phyloP scores from a whole-genome alignment of 1,139 yeast species.

The Citeromyces hawaiiensis region DNA sequence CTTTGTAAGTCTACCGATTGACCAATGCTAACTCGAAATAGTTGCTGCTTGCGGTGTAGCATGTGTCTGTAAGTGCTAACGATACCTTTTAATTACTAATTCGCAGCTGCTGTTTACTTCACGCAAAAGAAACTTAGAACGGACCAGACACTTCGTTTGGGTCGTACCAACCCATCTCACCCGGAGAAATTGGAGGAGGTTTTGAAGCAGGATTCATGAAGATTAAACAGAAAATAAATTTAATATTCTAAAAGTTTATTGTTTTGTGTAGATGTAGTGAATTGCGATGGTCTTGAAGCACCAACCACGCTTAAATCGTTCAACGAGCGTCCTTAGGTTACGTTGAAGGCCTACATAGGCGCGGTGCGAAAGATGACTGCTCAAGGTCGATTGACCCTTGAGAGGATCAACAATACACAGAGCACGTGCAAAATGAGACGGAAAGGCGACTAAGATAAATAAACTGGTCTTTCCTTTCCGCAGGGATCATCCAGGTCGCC shows the following conservation, averaged over 20 bases:
- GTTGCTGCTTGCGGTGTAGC: conserved; percentile 52
- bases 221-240: not conserved
- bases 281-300: too few relatives aligned
- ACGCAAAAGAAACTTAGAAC: conserved; percentile 59
- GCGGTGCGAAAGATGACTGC: too few relatives aligned
- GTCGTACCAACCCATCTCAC: conserved; percentile 48
- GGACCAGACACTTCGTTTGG: conserved; percentile 56
- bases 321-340: too few relatives aligned
- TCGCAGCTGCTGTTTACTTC: conserved; percentile 45
- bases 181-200: conserved; percentile 46
- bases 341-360: too few relatives aligned
- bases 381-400: too few relatives aligned
- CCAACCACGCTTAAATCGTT: conserved; percentile 1
- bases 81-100: conserved; percentile 2
- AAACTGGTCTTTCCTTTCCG: too few relatives aligned
- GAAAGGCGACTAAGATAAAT: too few relatives aligned
- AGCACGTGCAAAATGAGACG: too few relatives aligned
- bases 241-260: conserved; percentile 1
- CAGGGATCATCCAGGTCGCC: too few relatives aligned
- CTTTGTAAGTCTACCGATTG: conserved; percentile 18
- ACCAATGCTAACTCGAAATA: not conserved
- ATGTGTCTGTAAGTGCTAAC: conserved; percentile 19
- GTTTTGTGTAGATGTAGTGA: not conserved
- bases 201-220: conserved; percentile 20
- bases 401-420: too few relatives aligned